Conservation (phyloP, 768 basidiomycete species). For the Mycena crocata region DNA sequence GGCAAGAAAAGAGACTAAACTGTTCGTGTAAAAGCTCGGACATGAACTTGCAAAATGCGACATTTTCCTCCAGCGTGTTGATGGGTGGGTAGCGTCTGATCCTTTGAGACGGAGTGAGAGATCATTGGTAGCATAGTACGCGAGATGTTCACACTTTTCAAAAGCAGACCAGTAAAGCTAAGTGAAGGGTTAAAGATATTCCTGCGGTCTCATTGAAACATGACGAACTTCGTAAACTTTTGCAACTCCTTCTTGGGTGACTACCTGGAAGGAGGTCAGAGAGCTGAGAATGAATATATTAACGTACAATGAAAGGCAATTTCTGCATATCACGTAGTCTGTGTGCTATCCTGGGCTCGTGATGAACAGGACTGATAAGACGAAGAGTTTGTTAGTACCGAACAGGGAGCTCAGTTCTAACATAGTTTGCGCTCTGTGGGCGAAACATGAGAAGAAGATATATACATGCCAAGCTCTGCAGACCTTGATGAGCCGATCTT, state of each 20-base stretch:
- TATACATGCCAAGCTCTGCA: conserved; percentile 19
- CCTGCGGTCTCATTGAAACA: conserved; percentile 2
- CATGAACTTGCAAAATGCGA: conserved; percentile 81
- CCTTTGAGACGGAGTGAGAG: conserved; percentile 52
- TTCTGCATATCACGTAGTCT: conserved; percentile 88
- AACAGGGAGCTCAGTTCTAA: conserved; percentile 88
- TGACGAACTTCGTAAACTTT: conserved; percentile 83
- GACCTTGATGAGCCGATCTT: conserved; percentile 82
- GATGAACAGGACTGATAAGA: neutral
- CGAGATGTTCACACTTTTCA: conserved; percentile 67
- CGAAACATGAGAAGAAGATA: conserved; percentile 1
- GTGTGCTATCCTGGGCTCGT: conserved; percentile 68
- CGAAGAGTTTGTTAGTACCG: conserved; percentile 45
- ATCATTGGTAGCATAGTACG: neutral
- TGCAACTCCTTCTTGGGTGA: conserved; percentile 85
- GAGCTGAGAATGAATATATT: neutral
- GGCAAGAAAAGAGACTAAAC: conserved; percentile 55
- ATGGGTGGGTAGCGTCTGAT: conserved; percentile 81
- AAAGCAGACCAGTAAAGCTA: conserved; percentile 91
- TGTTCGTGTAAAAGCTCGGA: conserved; percentile 76
- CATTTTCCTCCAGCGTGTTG: conserved; percentile 79
- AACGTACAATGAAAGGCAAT: conserved; percentile 79
- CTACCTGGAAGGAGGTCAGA: conserved; percentile 41
- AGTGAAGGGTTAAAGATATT: conserved; percentile 4
- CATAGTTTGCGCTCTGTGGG: conserved; percentile 86